Base-by-base conservation (phyloP, 2,329 filamentous ascomycete species). In the Ascochyta koolunga region DNA sequence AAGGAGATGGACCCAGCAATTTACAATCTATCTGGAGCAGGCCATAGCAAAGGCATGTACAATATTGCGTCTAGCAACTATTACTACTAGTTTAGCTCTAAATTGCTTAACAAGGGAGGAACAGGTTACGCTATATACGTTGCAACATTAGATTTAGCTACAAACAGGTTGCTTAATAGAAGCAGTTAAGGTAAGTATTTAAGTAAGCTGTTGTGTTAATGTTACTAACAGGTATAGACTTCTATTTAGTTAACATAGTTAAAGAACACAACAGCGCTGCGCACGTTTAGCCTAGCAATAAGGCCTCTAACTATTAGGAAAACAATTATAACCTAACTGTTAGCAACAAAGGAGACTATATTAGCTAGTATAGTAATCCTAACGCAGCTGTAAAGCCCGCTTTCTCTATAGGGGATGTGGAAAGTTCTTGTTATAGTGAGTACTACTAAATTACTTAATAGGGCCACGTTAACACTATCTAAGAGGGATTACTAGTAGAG, bases 131-230 rank as follows among this genome's bases (percentile, higher is more conserved):
- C 19, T n/a, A n/a, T n/a, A n/a, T n/a, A n/a, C n/a, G 27, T 54
- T 22, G 29, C 32, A 27, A 60, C 55, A 33, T 52, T 19, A 22
- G 49, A 58, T 48, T 46, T 19, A 24, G 50, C 50, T 54, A 25
- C 43, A 39, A 58, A 60, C 33, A 41, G 46, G 27, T 47, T 54
- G 31, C 37, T 54, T 47, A 32, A 54, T 39, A 29, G 50, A 54
- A 57, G 50, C 31, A 54, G 49, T 51, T 43, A 48, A 58, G 54
- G 50, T 52, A 57, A 54, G 57, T 54, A 51, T 58, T 24, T 41
- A 38, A 45, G 40, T 54, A 21, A 38, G 48, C 51, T 54, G 38
- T 16, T 11, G 42, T 56, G 29, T 40, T 43, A 18, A 56, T 52
- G 40, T 53, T 38, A 18, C 42, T 43, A 56, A 38, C 48, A 7